Base-by-base conservation (phyloP, 257 asterid genomes). In the Petunia secreta region DNA sequence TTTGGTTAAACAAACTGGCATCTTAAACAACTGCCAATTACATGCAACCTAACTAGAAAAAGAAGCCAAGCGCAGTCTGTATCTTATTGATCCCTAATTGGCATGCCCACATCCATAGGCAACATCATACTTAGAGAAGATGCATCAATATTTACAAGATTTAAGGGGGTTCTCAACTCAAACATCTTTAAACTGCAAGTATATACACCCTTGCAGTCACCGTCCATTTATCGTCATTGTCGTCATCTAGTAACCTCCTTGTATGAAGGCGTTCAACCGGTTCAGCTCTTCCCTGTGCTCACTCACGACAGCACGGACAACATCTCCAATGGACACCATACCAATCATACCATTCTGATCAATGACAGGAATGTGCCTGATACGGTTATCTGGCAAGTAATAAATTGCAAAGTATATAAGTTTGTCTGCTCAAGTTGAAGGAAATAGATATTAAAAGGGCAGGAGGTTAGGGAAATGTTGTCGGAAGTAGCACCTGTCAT, bases 341-440 rank as follows among this genome's bases (percentile, higher is more conserved):
- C 97, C 98, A 1, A 94, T 85, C 98, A 94, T 92, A 39, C 90
- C 96, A 15, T 78, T 79, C 41, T 87, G 93, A 34, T 82, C 78
- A 53, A 96, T 89, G 89, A 96, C 97, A 0, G 99, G 99, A 82
- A 96, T 94, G 91, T 96, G 97, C 90, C 98, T 92, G 85, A 96
- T 96, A 4, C 99, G 92, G 37, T 96, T 94, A 85, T 91, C 98
- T 95, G 93, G 80, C 77, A 80, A 71, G 62, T 71, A 44, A 71
- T 48, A 41, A 7, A 71, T 48, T 39, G 77, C 48, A 71, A 69
- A 4, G 43, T 36, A 34, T 40, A 4, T 71, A 9, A 71, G 59
- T 44, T 15, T 65, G 6, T 64, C 25, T 64, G 34, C 50, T 13
- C 5, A 64, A 39, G 46, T 41, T 77, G 4, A 41, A 77, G 2